Percentiles rank a stretch among this genome's conserved stretches.
These are phyloP conservation scores for Scheffersomyces segobiensis DNA, from an alignment of 1,139 yeast genomes.

Conservation along the genomic window DNA sequence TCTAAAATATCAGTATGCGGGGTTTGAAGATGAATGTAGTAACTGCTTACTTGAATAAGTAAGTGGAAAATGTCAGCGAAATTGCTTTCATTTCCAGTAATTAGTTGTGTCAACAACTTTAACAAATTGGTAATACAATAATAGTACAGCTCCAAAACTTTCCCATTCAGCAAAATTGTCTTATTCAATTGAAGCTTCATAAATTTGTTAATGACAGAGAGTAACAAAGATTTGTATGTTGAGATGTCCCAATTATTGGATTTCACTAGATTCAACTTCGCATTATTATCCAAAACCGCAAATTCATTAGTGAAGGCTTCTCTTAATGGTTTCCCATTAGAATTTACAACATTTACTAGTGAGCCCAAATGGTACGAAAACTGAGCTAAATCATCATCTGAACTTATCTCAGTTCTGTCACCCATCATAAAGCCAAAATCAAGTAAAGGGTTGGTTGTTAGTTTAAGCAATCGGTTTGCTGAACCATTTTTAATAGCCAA, in stretches of 20 bases:
- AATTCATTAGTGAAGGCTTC: constrained; percentile 55
- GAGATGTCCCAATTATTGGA: constrained; percentile 55
- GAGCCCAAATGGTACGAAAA: constrained; percentile 59
- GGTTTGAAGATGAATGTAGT: constrained; percentile 15
- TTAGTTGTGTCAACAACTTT: constrained; percentile 41
- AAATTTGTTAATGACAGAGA: constrained; percentile 50
- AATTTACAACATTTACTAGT: constrained; percentile 49
- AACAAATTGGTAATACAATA: constrained; percentile 35
- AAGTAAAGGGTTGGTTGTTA: constrained; percentile 53
- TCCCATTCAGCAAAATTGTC: constrained; percentile 19
- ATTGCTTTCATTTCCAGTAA: constrained; percentile 58
- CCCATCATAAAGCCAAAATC: constrained; percentile 34
- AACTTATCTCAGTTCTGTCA: constrained; percentile 12
- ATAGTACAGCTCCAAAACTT: constrained; percentile 22
- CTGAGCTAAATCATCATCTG: constrained; percentile 55
- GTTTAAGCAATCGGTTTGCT: constrained; percentile 58
- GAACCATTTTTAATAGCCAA: constrained; percentile 55
- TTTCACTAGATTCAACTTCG: constrained; percentile 32
- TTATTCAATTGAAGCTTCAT: constrained; percentile 29
- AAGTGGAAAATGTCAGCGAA: constrained; percentile 41
- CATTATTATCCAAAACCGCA: constrained; percentile 53
- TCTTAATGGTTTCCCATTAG: constrained; percentile 41
- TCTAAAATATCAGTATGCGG: constrained; percentile 25
- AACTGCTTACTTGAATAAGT: constrained; percentile 29
- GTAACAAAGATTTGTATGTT: constrained; percentile 59